Conservation (phyloP, 495 filamentous ascomycete genomes). For the Rhizodiscina lignyota region DNA sequence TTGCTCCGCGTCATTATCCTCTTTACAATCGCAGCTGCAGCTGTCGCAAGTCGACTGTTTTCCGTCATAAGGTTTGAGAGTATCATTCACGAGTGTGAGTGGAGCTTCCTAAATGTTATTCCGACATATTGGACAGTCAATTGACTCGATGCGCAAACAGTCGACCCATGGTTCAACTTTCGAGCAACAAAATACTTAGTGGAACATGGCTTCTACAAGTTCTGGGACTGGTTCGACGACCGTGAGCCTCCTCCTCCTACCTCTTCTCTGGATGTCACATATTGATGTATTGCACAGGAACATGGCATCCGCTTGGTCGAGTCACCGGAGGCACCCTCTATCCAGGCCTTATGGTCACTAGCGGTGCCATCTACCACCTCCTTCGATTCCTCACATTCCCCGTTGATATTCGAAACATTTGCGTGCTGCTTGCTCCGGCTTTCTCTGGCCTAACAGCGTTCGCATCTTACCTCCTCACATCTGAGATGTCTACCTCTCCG, state of each 20-base stretch:
- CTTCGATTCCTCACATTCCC: constrained; percentile 84
- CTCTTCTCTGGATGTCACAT: constrained; percentile 1
- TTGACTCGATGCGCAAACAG: constrained; percentile 24
- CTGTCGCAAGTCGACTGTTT: constrained; percentile 88
- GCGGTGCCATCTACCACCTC: constrained; percentile 87
- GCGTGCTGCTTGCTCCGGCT: constrained; percentile 85
- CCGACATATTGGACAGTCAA: too few relatives aligned
- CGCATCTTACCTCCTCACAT: constrained; percentile 89
- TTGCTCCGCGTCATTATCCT: constrained; percentile 86
- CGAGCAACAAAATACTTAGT: constrained; percentile 95
- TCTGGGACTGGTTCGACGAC: constrained; percentile 99
- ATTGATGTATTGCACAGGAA: constrained; percentile 36
- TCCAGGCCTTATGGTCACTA: constrained; percentile 98
- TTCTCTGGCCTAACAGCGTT: constrained; percentile 93
- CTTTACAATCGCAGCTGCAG: constrained; percentile 76
- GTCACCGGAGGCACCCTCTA: constrained; percentile 98
- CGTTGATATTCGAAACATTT: constrained; percentile 97
- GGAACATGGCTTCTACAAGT: constrained; percentile 91
- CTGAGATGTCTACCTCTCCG: constrained; percentile 82
- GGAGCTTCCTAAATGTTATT: background rate
- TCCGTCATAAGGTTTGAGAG: constrained; percentile 99
- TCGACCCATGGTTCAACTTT: constrained; percentile 99
- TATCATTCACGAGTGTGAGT: constrained; percentile 98
- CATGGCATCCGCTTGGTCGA: constrained; percentile 98
- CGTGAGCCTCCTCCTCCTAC: constrained; percentile 32